A percentile compares a stretch with the other conserved stretches of the same genome.
Evolutionary conservation across 371 early-diverging fungal genomes (phyloP).

Genomic region (Massospora cicadina): DNA sequence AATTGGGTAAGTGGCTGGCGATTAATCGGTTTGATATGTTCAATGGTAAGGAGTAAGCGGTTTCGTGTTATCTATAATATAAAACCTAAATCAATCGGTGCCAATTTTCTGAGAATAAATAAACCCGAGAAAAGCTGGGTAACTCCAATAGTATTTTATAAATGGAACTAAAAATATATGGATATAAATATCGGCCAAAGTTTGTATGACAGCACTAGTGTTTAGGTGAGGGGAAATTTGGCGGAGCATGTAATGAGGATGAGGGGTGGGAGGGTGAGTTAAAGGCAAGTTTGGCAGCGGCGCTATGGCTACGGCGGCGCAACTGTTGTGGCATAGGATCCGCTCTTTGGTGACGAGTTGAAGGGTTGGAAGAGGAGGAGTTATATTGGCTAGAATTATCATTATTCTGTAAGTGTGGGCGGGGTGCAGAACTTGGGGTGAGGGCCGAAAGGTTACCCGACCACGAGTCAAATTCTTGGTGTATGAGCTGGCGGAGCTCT

Average conservation of each 20-base stretch:
- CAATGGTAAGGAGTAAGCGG: no score
- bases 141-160: no score
- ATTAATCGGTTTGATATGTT: no score
- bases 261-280: background rate
- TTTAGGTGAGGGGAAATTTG: background rate
- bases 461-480: slow-evolving; percentile 3
- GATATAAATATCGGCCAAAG: no score
- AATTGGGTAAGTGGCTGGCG: no score
- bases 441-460: background rate
- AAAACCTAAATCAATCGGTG: no score
- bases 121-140: no score
- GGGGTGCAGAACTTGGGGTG: background rate
- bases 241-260: background rate
- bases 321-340: background rate
- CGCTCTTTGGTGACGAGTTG: background rate
- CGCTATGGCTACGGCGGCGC: background rate
- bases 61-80: no score
- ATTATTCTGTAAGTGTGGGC: background rate
- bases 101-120: no score
- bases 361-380: background rate
- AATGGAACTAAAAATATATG: no score
- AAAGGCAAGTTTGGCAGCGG: background rate
- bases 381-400: no score
- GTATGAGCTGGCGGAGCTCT: slow-evolving; percentile 4
- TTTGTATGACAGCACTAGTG: no score